phyloP scores from a whole-genome alignment of 2,329 filamentous ascomycete species.

The Calonectria montana region DNA sequence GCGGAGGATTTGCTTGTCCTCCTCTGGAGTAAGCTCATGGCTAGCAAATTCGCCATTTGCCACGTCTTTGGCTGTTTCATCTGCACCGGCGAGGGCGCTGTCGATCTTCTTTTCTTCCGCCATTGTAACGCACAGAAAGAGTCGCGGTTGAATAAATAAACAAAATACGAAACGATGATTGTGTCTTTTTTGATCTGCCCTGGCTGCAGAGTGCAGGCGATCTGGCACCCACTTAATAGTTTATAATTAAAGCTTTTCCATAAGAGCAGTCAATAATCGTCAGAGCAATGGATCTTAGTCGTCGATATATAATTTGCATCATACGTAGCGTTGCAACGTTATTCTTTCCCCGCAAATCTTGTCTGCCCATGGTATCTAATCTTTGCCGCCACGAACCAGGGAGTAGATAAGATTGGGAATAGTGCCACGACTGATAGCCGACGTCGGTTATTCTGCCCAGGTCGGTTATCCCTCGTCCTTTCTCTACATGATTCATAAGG shows the following conservation, averaged over 20 bases:
- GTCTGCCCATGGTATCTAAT: not conserved
- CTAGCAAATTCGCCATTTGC: not conserved
- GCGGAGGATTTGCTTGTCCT: conserved; percentile 64
- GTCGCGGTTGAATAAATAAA: not conserved
- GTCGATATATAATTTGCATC: not conserved
- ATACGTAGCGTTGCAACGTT: too few species aligned
- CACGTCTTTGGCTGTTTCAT: conserved; percentile 7
- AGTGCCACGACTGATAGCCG: not conserved
- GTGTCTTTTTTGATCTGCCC: not conserved
- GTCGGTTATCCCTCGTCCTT: not conserved
- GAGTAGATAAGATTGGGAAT: not conserved
- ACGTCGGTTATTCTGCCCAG: conserved; percentile 1
- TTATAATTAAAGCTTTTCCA: not conserved
- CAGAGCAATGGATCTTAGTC: not conserved
- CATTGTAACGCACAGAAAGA: not conserved
- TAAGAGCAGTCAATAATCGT: not conserved
- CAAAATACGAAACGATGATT: not conserved
- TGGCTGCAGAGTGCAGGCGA: not conserved
- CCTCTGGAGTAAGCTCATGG: conserved; percentile 35
- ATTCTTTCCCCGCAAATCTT: not conserved
- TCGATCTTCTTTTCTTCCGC: conserved; percentile 7
- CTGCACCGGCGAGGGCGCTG: not conserved
- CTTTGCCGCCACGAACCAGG: not conserved
- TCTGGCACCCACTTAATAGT: not conserved
- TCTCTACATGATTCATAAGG: not conserved